A percentile compares a stretch with the other conserved stretches of the same genome.
phyloP scores from a whole-genome alignment of 495 filamentous ascomycete species.

The Penicillium atrosanguineum region DNA sequence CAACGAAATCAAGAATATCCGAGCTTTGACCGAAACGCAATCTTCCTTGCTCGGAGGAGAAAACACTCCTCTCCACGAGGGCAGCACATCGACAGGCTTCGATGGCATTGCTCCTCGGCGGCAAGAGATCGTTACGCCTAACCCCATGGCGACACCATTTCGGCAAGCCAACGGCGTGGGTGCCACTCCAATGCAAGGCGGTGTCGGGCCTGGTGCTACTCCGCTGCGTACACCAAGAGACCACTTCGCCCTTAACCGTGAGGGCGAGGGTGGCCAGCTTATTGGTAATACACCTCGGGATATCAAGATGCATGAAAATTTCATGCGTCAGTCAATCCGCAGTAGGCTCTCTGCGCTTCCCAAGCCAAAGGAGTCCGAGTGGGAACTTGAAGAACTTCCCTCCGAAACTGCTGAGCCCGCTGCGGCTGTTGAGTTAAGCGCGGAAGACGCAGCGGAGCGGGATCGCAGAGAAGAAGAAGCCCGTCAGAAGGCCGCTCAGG shows the following conservation, averaged over 20 bases:
- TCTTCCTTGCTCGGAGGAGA: slow-evolving; percentile 95
- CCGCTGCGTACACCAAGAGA: slow-evolving; percentile 91
- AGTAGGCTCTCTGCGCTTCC: slow-evolving; percentile 76
- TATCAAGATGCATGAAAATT: slow-evolving; percentile 68
- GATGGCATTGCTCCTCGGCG: slow-evolving; percentile 79
- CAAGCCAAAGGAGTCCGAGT: slow-evolving; percentile 87
- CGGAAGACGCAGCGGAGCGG: slow-evolving; percentile 82
- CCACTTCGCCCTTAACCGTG: slow-evolving; percentile 78
- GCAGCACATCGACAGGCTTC: slow-evolving; percentile 79
- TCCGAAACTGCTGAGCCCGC: slow-evolving; percentile 71
- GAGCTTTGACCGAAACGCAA: slow-evolving; percentile 88
- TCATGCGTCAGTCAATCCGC: slow-evolving; percentile 64
- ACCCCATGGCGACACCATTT: slow-evolving; percentile 91
- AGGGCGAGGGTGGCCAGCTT: slow-evolving; percentile 56
- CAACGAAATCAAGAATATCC: slow-evolving; percentile 94
- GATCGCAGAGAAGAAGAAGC: slow-evolving; percentile 70
- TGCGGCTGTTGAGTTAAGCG: slow-evolving; percentile 49
- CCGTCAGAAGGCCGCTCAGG: slow-evolving; percentile 65
- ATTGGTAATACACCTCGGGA: slow-evolving; percentile 78
- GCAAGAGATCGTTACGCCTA: slow-evolving; percentile 83
- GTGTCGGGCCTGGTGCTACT: slow-evolving; percentile 68
- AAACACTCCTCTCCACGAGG: slow-evolving; percentile 84
- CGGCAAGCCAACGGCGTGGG: slow-evolving; percentile 66
- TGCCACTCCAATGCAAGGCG: slow-evolving; percentile 64
- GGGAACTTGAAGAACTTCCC: slow-evolving; percentile 82